Percentiles rank a stretch among this genome's conserved stretches.
These are phyloP conservation scores for Vitis hybrid DNA, from an alignment of 177 flowering plant species.

Conservation along the genomic window DNA sequence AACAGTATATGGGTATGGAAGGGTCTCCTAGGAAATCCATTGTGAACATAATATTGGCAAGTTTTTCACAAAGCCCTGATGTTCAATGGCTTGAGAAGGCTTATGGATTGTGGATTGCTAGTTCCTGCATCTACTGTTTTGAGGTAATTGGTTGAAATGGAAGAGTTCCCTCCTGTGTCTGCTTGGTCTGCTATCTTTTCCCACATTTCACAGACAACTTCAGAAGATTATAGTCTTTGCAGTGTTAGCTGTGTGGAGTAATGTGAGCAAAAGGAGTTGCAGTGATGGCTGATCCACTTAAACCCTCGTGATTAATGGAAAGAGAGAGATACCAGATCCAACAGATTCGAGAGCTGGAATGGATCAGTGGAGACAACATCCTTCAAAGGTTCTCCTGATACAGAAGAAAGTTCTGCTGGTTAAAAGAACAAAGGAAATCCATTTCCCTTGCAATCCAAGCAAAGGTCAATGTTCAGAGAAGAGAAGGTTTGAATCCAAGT, in stretches of 20 bases:
- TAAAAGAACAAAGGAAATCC: constrained; percentile 45
- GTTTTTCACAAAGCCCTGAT: constrained; percentile 55
- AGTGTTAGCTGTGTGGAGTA: too few relatives aligned
- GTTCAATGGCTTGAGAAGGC: constrained; percentile 63
- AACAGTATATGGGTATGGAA: constrained; percentile 70
- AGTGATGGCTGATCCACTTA: too few relatives aligned
- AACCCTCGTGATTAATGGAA: too few relatives aligned
- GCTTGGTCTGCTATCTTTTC: constrained; percentile 90
- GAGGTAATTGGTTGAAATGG: constrained; percentile 73
- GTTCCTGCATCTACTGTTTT: constrained; percentile 77
- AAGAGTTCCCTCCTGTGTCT: constrained; percentile 61
- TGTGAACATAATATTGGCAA: constrained; percentile 55
- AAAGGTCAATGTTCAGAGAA: constrained; percentile 80
- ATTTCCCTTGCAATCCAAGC: constrained; percentile 85
- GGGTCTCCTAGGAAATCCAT: constrained; percentile 81
- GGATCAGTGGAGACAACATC: constrained; percentile 38
- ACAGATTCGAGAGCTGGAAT: constrained; percentile 53
- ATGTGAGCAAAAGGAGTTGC: too few relatives aligned
- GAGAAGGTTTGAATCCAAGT: constrained; percentile 49
- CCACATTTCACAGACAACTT: constrained; percentile 59
- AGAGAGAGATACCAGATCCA: too few relatives aligned
- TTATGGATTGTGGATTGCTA: constrained; percentile 43
- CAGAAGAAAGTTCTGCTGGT: constrained; percentile 34
- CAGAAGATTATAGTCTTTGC: constrained; percentile 34
- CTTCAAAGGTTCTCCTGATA: constrained; percentile 25